Base-by-base conservation (phyloP, 2,329 filamentous ascomycete species). In the Beauveria medogensis region DNA sequence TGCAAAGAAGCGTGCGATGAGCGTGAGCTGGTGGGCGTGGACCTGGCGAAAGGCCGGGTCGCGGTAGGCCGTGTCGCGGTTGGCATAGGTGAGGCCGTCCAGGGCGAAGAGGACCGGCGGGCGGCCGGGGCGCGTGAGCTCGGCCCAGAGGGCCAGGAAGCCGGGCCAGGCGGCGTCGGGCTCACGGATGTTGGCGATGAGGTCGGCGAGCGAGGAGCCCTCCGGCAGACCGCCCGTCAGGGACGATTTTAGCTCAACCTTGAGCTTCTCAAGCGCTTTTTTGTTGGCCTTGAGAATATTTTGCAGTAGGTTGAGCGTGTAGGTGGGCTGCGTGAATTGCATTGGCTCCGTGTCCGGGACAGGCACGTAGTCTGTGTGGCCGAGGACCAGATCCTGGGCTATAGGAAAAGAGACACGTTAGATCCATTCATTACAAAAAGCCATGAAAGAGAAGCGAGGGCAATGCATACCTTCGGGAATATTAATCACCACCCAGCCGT, bases 401-500 rank as follows among this genome's bases (percentile, higher is more conserved):
- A 67, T 30, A 34, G 41, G 20, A 30, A 34, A 16, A 43, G 41
- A 10, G 7, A n/a, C 40, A 52, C 1, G 55, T 55, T 61, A 66
- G 58, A 46, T 47, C 1, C 14, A 20, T 37, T 40, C 28, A 14
- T 22, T 41, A 8, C n/a, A 37, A 18, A n/a, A 40, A 4, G 2
- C 2, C 5, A 4, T 30, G 18, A 10, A 14, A 37, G 37, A 9
- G 28, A 16, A 51, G 12, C 6, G 9, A 22, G n/a, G n/a, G 16
- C 12, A 54, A 9, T 48, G 4, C 80, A 68, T 79, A 95, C 92
- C 89, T 77, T 99, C 92, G 43, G 94, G 92, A 56, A 97, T 82
- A 69, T 90, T 88, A 62, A 99, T 81, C 52, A 97, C 92, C 50
- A 96, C 81, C 91, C 92, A 97, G 30, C 89, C 82, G 72, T 91